Base-by-base conservation (phyloP, 768 basidiomycete genomes). In the Podaxis sp. region DNA sequence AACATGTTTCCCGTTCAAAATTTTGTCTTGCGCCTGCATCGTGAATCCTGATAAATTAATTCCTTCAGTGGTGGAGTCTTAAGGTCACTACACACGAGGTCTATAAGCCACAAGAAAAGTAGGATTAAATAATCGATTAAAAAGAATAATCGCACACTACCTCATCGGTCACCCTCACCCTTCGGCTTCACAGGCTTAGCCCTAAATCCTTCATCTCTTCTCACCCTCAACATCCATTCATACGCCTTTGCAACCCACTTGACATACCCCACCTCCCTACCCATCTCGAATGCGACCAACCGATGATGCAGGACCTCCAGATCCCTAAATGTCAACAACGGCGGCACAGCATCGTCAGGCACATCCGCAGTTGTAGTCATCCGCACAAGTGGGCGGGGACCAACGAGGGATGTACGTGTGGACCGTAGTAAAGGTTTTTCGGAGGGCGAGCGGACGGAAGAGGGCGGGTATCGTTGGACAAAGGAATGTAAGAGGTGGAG, bases 311-410 rank as follows among this genome's bases (percentile, higher is more conserved):
- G 76, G 4, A 88, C 64, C 65, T 91, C 88, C n/a, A 96, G 66
- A 70, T 96, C 93, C 15, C 75, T 66, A 70, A 94, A 96, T 12
- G 85, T 80, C 22, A 96, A 67, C 43, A 94, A 71, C 0, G 94
- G 94, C 0, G 94, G 91, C 5, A 97, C 88, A 24, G 81, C 70
- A 66, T 93, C 89, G 69, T 97, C 95, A 1, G 85, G 82, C 3
- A 89, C 79, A 17, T 85, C 84, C 2, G 78, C 73, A 0, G 75
- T 72, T 4, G 86, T 81, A 2, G 83, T 85, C 66, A 93, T 77
- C 22, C 91, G 86, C 22, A 96, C 89, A 33, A 94, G 73, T 3
- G 92, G 91, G 13, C 86, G 81, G 1, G 77, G 68, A 0, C 78
- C 85, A 15, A 72, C 69, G 25, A 93, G 83, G 2, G 77, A 66